These are phyloP conservation scores for Candida pseudocylindracea DNA, from an alignment of 1,139 yeast genomes.

Conservation along the genomic window DNA sequence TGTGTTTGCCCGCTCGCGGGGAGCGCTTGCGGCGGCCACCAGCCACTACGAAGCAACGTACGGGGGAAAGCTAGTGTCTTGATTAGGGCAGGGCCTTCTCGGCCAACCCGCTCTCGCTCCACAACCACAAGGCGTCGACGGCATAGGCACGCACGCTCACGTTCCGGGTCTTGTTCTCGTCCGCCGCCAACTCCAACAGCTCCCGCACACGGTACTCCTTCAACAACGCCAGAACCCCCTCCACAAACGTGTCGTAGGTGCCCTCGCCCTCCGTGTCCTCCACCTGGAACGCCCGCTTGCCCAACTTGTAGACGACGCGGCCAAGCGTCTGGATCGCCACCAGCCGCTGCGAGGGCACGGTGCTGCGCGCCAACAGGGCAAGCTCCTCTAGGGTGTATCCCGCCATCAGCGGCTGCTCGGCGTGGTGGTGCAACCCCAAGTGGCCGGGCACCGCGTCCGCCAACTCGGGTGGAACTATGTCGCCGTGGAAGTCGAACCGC, in stretches of 20 bases:
- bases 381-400: constrained; percentile 81
- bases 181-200: constrained; percentile 49
- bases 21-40: too few relatives aligned
- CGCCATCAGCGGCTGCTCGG: constrained; percentile 72
- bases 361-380: constrained; percentile 58
- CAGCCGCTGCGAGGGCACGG: constrained; percentile 68
- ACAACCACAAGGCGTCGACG: constrained; percentile 83
- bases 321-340: constrained; percentile 78
- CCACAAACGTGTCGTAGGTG: constrained; percentile 25
- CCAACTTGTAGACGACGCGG: constrained; percentile 62
- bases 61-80: too few relatives aligned
- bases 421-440: constrained; percentile 78
- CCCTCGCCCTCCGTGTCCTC: constrained; percentile 10
- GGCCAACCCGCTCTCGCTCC: constrained; percentile 45
- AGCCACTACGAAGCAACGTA: too few relatives aligned
- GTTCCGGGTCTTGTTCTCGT: constrained; percentile 41
- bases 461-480: constrained; percentile 23
- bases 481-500: constrained; percentile 77
- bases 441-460: constrained; percentile 25
- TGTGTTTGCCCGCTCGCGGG: too few relatives aligned
- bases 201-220: constrained; percentile 48
- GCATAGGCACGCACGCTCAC: constrained; percentile 71
- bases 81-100: too few relatives aligned
- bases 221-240: constrained; percentile 55
- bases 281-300: constrained; percentile 31